Evolutionary conservation across 345 rosid genomes (phyloP).

Genomic region (Populus davidiana): DNA sequence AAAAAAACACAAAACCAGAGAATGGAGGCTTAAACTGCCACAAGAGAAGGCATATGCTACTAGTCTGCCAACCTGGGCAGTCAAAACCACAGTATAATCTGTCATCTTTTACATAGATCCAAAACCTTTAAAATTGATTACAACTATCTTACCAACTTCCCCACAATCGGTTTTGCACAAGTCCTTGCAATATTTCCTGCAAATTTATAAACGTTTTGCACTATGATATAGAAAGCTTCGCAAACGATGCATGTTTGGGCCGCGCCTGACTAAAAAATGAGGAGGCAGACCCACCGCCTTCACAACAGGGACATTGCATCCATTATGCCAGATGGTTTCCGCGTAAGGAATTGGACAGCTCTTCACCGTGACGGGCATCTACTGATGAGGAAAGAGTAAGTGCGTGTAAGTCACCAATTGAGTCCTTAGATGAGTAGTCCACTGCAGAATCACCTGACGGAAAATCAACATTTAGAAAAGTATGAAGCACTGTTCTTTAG

Average conservation of each 20-base stretch:
- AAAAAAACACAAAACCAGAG: neutral
- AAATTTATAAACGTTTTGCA: slow-evolving; percentile 8
- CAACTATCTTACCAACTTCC: neutral
- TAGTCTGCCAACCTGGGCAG: slow-evolving; percentile 30
- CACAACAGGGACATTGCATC: slow-evolving; percentile 1
- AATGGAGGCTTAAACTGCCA: neutral
- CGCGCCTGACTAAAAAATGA: slow-evolving; percentile 38
- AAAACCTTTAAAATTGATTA: neutral
- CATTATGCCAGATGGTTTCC: slow-evolving; percentile 4
- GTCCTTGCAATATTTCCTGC: slow-evolving; percentile 14
- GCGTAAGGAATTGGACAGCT: neutral
- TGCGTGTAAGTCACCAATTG: slow-evolving; percentile 25
- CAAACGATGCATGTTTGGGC: slow-evolving; percentile 16
- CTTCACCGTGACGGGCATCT: slow-evolving; percentile 8
- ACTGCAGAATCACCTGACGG: slow-evolving; percentile 59
- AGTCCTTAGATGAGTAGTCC: slow-evolving; percentile 42
- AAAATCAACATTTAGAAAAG: slow-evolving; percentile 8
- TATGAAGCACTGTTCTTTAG: neutral
- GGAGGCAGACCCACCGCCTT: slow-evolving; percentile 29
- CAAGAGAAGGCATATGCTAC: slow-evolving; percentile 20
- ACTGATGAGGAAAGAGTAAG: slow-evolving; percentile 18
- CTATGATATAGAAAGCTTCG: slow-evolving; percentile 17
- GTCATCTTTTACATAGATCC: neutral
- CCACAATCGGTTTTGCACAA: slow-evolving; percentile 1
- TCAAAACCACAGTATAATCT: slow-evolving; percentile 1